Evolutionary conservation across 2,329 filamentous ascomycete species (phyloP).

Genomic region (Exserohilum turcica): DNA sequence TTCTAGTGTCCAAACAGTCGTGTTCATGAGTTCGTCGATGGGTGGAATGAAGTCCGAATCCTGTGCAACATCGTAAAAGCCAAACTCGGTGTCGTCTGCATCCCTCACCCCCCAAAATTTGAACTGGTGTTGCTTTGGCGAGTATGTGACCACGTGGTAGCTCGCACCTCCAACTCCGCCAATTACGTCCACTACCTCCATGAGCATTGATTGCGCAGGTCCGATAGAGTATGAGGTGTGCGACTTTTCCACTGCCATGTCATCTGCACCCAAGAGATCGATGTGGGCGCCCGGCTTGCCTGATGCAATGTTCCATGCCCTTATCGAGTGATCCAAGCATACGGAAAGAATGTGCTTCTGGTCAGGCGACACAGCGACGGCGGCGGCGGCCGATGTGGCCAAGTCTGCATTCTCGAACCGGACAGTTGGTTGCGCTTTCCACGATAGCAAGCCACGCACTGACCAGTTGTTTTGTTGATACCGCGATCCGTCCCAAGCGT

Average conservation of each 20-base stretch:
- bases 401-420: constrained; percentile 69
- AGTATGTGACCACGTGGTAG: constrained; percentile 79
- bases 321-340: constrained; percentile 84
- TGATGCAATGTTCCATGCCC: constrained; percentile 85
- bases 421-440: constrained; percentile 67
- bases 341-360: constrained; percentile 72
- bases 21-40: constrained; percentile 56
- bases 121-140: constrained; percentile 87
- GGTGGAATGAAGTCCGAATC: constrained; percentile 67
- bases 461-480: constrained; percentile 78
- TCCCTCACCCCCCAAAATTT: constrained; percentile 86
- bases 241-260: constrained; percentile 66
- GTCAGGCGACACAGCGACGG: constrained; percentile 57
- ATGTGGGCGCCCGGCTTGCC: constrained; percentile 77
- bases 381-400: constrained; percentile 65
- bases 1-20: constrained; percentile 58
- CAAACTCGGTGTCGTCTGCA: constrained; percentile 61
- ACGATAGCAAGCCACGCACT: constrained; percentile 64
- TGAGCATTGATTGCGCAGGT: constrained; percentile 75
- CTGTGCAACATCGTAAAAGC: constrained; percentile 74
- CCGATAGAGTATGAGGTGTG: constrained; percentile 74
- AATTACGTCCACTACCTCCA: constrained; percentile 70
- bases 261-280: constrained; percentile 72
- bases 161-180: constrained; percentile 54
- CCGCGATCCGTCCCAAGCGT: constrained; percentile 70